A percentile compares a stretch with the other conserved stretches of the same genome.
These are phyloP conservation scores for Metschnikowia vanudenii DNA, from an alignment of 805 yeast genomes.

Conservation along the genomic window DNA sequence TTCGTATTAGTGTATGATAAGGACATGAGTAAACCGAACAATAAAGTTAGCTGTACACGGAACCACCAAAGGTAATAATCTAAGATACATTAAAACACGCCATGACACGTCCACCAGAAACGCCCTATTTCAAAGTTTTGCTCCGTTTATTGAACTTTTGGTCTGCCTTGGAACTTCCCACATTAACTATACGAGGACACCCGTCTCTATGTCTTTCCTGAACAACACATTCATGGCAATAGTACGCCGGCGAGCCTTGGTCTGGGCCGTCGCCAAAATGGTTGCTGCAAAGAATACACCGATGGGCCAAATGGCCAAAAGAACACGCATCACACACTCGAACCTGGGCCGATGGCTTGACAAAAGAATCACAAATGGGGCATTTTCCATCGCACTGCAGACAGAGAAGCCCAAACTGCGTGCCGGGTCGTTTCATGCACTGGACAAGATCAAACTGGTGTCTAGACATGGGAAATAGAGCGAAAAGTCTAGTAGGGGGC, in stretches of 20 bases:
- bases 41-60: too few species aligned
- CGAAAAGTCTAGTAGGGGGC: too few species aligned
- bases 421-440: conserved; percentile 86
- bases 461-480: conserved; percentile 90
- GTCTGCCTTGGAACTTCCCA: conserved; percentile 76
- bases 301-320: conserved; percentile 59
- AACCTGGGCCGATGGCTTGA: conserved; percentile 64
- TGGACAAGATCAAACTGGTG: conserved; percentile 83
- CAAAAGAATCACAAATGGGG: conserved; percentile 85
- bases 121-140: background rate
- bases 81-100: too few species aligned
- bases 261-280: conserved; percentile 53
- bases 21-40: too few species aligned
- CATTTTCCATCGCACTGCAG: conserved; percentile 88
- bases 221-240: conserved; percentile 81
- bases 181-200: conserved; percentile 79
- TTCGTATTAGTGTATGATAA: too few species aligned
- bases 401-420: conserved; percentile 67
- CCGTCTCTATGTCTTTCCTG: conserved; percentile 86
- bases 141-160: conserved; percentile 6
- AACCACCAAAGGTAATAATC: too few species aligned
- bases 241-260: conserved; percentile 53
- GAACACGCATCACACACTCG: conserved; percentile 85
- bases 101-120: too few species aligned
- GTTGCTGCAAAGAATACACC: conserved; percentile 78